phyloP scores from a whole-genome alignment of 2,329 filamentous ascomycete species.

The Aciculosporium take region DNA sequence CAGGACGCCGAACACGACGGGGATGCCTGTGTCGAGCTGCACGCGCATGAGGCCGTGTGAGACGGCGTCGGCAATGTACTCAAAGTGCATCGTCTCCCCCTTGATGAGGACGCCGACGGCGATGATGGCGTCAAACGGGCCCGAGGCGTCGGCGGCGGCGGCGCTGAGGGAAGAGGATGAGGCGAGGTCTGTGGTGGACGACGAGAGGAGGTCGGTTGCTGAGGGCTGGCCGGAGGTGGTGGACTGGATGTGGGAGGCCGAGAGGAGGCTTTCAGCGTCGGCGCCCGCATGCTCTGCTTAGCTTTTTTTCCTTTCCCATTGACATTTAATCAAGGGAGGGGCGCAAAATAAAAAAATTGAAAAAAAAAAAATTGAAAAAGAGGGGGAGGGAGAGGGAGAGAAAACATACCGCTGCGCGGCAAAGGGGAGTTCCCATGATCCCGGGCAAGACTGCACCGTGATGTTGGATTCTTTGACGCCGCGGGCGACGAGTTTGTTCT shows the following conservation, averaged over 20 bases:
- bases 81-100: constrained; percentile 98
- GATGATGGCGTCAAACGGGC: constrained; percentile 83
- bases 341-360: too few species aligned
- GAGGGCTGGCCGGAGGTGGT: constrained; percentile 46
- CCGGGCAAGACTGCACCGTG: constrained; percentile 76
- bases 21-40: constrained; percentile 75
- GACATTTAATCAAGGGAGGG: too few species aligned
- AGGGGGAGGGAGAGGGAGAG: neutral
- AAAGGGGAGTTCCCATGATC: constrained; percentile 87
- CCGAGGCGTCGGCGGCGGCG: constrained; percentile 26
- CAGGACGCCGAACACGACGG: constrained; percentile 82
- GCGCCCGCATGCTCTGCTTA: too few species aligned
- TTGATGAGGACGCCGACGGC: constrained; percentile 95
- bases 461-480: constrained; percentile 86
- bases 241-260: constrained; percentile 74
- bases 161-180: too few species aligned
- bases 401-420: constrained; percentile 60
- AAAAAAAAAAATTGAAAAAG: too few species aligned
- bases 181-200: constrained; percentile 53
- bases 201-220: constrained; percentile 63
- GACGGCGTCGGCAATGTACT: constrained; percentile 90
- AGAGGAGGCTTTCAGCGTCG: constrained; percentile 77
- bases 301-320: too few species aligned
- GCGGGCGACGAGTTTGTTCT: constrained; percentile 58
- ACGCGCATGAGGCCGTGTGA: constrained; percentile 89